Base-by-base conservation (phyloP, 2,329 filamentous ascomycete species). In the Peltaster fructicola region DNA sequence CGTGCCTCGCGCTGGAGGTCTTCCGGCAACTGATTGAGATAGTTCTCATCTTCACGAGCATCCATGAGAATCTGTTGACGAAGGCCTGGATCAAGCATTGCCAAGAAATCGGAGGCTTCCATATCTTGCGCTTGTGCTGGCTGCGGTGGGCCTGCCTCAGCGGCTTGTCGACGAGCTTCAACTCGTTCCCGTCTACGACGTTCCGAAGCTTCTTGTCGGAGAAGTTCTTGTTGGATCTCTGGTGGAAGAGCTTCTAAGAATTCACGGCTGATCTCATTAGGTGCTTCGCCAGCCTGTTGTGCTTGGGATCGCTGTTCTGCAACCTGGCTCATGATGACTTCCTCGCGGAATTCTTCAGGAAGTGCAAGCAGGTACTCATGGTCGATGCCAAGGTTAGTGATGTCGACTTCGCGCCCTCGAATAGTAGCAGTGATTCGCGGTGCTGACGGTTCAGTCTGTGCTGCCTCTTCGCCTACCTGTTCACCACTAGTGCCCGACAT, bases 331-430 rank as follows among this genome's bases (percentile, higher is more conserved):
- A 90, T 81, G 36, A 98, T 79, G 23, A 98, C 88, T 47, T 98
- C 88, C 50, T 95, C 85, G 22, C 88, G 68, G 45, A 95, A 73
- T 32, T 98, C 90, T 40, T 98, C 88, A 0, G 88, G 88, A n/a
- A 98, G 58, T n/a, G 85, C 90, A 30, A 88, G 80, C 5, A 98
- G 68, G 51, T 93, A 98, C 29, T 91, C 84, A 9, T 77, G 68
- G 45, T 98, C 88, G 39, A 98, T 95, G 23, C 85, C 84, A 33
- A 98, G 64, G 32, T 80, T 79, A 0, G 88, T 98, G 23, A 98
- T 88, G 48, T 98, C 88, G 26, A 91, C 68, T 41, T 88, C 73
- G 34, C 78, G 76, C 14, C 84, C 85, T 31, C 84, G 64, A 26
- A 98, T 82, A 2, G 68, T 84, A 9, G 80, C 90, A 40, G 73